Evolutionary conservation across 108 stramenopile genomes (phyloP).

Genomic region (Skeletonema menzelii): DNA sequence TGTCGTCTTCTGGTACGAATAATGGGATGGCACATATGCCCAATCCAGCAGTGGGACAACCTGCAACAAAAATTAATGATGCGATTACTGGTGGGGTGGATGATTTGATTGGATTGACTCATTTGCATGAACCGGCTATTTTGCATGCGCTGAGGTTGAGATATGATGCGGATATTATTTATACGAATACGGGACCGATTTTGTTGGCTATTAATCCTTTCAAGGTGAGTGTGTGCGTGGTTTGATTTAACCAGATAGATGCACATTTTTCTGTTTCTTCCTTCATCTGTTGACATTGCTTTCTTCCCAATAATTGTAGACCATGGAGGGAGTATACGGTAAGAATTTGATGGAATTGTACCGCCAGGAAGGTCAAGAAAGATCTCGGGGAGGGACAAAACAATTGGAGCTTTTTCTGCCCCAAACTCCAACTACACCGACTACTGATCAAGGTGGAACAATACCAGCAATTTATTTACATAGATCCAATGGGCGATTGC

Average conservation of each 20-base stretch:
- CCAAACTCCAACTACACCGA: not conserved
- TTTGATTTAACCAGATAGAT: not conserved
- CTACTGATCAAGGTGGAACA: constrained; percentile 25
- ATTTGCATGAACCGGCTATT: constrained; percentile 58
- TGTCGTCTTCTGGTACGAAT: not conserved
- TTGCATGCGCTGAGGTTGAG: constrained; percentile 53
- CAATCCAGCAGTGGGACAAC: constrained; percentile 12
- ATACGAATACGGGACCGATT: constrained; percentile 62
- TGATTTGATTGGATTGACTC: constrained; percentile 54
- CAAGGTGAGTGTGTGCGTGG: constrained; percentile 22
- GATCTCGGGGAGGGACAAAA: not conserved
- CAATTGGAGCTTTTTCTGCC: not conserved
- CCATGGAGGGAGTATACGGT: constrained; percentile 45
- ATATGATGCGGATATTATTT: constrained; percentile 52
- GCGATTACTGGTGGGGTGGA: constrained; percentile 39
- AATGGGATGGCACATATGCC: not conserved
- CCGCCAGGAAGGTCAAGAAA: constrained; percentile 32
- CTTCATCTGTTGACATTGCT: not conserved
- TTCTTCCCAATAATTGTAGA: not conserved
- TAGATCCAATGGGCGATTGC: constrained; percentile 32
- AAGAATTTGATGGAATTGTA: constrained; percentile 37
- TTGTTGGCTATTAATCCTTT: constrained; percentile 63
- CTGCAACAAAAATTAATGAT: constrained; percentile 30
- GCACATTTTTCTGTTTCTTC: not conserved
- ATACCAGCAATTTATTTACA: constrained; percentile 33